A percentile compares a stretch with the other conserved stretches of the same genome.
Evolutionary conservation across 1,139 yeast genomes (phyloP).

Genomic region (Yamadazyma atlantica): DNA sequence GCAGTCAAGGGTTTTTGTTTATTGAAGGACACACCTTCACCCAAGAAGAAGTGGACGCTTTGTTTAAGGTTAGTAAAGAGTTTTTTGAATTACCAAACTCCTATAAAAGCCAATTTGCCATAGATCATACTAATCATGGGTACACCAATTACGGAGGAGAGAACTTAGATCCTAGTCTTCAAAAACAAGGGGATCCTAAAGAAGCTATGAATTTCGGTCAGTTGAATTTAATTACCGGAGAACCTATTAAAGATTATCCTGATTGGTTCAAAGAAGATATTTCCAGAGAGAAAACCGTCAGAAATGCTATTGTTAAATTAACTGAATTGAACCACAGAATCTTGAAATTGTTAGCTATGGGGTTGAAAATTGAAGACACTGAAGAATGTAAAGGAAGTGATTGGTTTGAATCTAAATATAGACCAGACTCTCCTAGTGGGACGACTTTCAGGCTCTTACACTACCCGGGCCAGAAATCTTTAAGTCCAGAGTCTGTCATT

Average conservation of each 20-base stretch:
- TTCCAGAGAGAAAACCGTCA: conserved; percentile 30
- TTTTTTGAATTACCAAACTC: conserved; percentile 55
- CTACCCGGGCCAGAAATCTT: conserved; percentile 59
- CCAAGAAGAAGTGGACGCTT: conserved; percentile 52
- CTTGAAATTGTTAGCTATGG: conserved; percentile 55
- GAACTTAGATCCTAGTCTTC: conserved; percentile 48
- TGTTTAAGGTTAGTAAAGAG: conserved; percentile 53
- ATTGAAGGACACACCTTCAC: conserved; percentile 71
- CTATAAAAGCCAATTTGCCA: conserved; percentile 47
- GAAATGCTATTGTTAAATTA: conserved; percentile 37
- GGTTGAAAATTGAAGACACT: conserved; percentile 54
- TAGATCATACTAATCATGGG: conserved; percentile 58
- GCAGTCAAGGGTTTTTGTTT: conserved; percentile 68
- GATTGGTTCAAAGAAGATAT: conserved; percentile 38
- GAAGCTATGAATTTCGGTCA: conserved; percentile 52
- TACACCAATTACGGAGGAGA: conserved; percentile 63
- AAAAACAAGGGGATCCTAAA: conserved; percentile 59
- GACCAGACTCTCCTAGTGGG: conserved; percentile 50
- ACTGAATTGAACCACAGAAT: conserved; percentile 42
- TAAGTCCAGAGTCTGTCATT: conserved; percentile 54
- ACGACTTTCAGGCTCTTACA: conserved; percentile 67
- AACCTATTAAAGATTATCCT: conserved; percentile 36
- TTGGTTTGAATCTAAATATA: conserved; percentile 65
- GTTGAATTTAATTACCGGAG: conserved; percentile 41
- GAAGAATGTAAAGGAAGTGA: conserved; percentile 32